phyloP scores from a whole-genome alignment of 441 rosid species.

The Aleurites moluccanus region DNA sequence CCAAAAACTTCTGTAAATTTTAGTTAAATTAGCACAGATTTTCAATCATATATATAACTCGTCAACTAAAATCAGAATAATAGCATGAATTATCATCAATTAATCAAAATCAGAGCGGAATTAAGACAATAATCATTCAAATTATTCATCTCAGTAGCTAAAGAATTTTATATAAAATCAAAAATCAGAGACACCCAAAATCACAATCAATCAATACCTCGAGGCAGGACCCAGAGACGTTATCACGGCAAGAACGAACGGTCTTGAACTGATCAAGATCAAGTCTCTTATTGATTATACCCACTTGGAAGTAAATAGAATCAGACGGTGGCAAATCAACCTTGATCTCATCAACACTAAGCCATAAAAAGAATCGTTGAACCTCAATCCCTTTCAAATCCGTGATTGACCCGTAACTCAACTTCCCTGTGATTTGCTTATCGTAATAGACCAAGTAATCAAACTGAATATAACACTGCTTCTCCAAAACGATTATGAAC shows the following conservation, averaged over 20 bases:
- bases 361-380: constrained; percentile 67
- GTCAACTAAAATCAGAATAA: neutral
- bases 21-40: neutral
- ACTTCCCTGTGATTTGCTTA: constrained; percentile 55
- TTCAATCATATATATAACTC: neutral
- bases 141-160: neutral
- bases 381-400: constrained; percentile 82
- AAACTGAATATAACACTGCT: constrained; percentile 64
- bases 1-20: no score
- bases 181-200: neutral
- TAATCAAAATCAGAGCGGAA: neutral
- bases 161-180: neutral
- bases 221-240: constrained; percentile 42
- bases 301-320: constrained; percentile 86
- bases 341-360: constrained; percentile 76
- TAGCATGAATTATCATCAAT: neutral
- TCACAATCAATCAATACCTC: constrained; percentile 46
- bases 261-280: constrained; percentile 75
- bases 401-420: constrained; percentile 70
- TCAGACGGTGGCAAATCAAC: constrained; percentile 87
- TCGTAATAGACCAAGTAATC: constrained; percentile 89
- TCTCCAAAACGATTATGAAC: constrained; percentile 50
- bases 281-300: constrained; percentile 82
- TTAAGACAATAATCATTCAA: neutral
- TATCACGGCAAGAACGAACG: constrained; percentile 76